Evolutionary conservation across 768 basidiomycete species (phyloP), one percentile per base, ranked within the genome.

Genomic region (Phaeotremella skinneri): DNA sequence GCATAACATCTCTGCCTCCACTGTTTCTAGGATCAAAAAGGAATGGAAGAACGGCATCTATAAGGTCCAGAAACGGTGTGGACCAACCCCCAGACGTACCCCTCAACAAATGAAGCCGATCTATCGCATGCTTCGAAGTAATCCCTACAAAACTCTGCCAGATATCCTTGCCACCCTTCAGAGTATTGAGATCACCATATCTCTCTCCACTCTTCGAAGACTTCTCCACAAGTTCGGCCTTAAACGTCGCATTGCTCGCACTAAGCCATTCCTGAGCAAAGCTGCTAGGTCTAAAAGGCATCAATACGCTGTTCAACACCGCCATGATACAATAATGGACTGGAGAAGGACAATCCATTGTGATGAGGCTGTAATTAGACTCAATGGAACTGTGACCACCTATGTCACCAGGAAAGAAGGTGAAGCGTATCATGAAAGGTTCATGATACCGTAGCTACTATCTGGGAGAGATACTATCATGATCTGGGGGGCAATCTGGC

Each of bases 401-500:
- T 54, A 34, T 23, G 58, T 54, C 26, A 59, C 58, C 3, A 30
- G 58, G 9, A 49, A 30, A 37, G 26, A 21, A n/a, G 52, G 52
- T 32, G 58, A 59, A 32, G 52, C 42, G 25, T 32, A 48, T 25
- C 27, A 43, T 20, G 21, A 29, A 32, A 42, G 53, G 29, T 54
- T 39, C 47, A 23, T 59, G 29, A 30, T 21, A 39, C 39, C 52
- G 6, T 53, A 55, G 52, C 27, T 55, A n/a, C 20, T 59, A 9
- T n/a, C n/a, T 7, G 20, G 34, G 43, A 54, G 47, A 21, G 41
- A 37, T 26, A 49, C 48, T 9, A 25, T 51, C 14, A 56, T 62
- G 60, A 39, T 62, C 16, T 62, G 55, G 55, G 60, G 37, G 26
- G 60, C 49, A n/a, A 25, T 62, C 5, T 62, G 60, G 60, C 56